phyloP scores from a whole-genome alignment of 495 filamentous ascomycete genomes.

The Haplographium delicatum region DNA sequence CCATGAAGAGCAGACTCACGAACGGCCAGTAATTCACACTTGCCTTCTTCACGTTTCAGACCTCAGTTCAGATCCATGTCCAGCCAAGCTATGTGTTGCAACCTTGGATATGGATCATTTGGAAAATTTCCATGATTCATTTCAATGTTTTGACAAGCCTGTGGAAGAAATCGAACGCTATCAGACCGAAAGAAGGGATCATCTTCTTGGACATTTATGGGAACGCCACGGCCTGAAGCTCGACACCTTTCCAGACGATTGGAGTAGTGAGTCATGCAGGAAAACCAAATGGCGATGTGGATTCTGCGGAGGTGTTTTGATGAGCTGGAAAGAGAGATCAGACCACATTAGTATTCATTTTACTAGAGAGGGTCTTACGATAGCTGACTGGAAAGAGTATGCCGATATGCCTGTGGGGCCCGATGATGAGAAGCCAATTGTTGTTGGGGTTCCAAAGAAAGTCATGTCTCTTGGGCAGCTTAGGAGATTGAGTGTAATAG shows the following conservation, averaged over 20 bases:
- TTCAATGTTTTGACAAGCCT: not conserved
- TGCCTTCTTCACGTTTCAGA: too few species aligned
- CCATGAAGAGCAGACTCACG: too few species aligned
- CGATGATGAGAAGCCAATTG: not conserved
- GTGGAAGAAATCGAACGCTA: not conserved
- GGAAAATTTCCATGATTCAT: not conserved
- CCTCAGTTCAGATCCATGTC: too few species aligned
- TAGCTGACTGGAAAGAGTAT: not conserved
- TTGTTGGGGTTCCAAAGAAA: too few species aligned
- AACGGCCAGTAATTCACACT: too few species aligned
- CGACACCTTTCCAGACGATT: not conserved
- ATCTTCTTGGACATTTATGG: not conserved
- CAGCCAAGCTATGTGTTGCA: too few species aligned
- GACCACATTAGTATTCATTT: constrained; percentile 1
- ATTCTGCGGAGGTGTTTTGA: not conserved
- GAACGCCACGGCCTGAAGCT: not conserved
- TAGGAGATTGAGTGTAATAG: not conserved
- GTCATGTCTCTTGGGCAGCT: not conserved
- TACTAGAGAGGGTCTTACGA: not conserved
- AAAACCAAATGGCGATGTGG: constrained; percentile 2
- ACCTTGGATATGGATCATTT: too few species aligned
- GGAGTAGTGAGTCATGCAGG: constrained; percentile 3
- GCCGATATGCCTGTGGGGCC: not conserved
- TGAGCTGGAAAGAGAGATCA: not conserved
- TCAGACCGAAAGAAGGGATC: not conserved